Conservation (phyloP, 176 grass and related monocot species). For the Oryza brachyantha region DNA sequence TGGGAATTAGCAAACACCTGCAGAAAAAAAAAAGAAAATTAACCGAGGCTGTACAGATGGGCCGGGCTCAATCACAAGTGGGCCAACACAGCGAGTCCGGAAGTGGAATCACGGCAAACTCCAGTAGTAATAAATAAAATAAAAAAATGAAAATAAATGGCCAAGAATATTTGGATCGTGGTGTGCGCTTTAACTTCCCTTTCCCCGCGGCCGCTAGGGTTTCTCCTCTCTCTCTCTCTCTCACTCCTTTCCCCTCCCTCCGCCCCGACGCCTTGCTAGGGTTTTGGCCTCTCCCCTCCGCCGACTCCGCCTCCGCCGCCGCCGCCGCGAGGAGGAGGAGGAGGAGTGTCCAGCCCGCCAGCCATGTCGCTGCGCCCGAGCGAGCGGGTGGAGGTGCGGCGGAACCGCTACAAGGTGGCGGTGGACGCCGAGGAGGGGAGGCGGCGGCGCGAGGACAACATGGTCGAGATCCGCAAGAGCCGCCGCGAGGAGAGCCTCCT, state of each 20-base stretch:
- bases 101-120: not conserved
- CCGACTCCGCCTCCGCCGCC: too few relatives aligned
- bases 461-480: slow-evolving; percentile 96
- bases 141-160: not conserved
- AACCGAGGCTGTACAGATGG: too few relatives aligned
- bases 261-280: slow-evolving; percentile 51
- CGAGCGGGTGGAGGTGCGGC: slow-evolving; percentile 70
- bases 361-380: slow-evolving; percentile 80
- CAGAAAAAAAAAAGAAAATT: too few relatives aligned
- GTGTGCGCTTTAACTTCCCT: slow-evolving; percentile 34
- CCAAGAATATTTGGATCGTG: slow-evolving; percentile 51
- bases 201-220: slow-evolving; percentile 60
- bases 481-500: slow-evolving; percentile 93
- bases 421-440: slow-evolving; percentile 92
- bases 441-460: slow-evolving; percentile 89
- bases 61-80: too few relatives aligned
- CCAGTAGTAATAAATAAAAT: not conserved
- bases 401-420: slow-evolving; percentile 89
- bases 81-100: not conserved
- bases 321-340: not conserved
- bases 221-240: slow-evolving; percentile 34
- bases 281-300: slow-evolving; percentile 49
- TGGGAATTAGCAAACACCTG: too few relatives aligned
- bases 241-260: not conserved
- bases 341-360: not conserved